A percentile compares a stretch with the other conserved stretches of the same genome.
Evolutionary conservation across 2,329 filamentous ascomycete species (phyloP).

Genomic region (Epichloe sylvatica): DNA sequence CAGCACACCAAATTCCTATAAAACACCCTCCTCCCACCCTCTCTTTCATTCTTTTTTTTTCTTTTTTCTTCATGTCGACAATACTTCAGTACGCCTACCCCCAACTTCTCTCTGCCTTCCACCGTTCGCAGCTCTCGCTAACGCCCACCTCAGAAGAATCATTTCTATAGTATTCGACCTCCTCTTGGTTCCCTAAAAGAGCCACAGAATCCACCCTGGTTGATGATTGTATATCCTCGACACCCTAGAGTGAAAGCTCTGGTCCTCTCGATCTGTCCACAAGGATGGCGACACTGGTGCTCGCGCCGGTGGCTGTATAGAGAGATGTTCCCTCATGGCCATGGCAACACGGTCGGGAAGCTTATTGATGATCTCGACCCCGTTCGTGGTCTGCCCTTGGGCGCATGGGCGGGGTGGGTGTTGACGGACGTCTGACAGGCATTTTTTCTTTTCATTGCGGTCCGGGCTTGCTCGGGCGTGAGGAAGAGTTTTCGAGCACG

Average conservation of each 20-base stretch:
- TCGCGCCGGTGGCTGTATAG: slow-evolving; percentile 47
- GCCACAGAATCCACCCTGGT: slow-evolving; percentile 91
- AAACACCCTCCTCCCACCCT: slow-evolving; percentile 18
- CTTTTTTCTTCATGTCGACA: slow-evolving; percentile 46
- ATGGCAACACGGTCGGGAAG: slow-evolving; percentile 6
- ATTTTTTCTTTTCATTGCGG: slow-evolving; percentile 45
- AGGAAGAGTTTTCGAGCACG: slow-evolving; percentile 30
- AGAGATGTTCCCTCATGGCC: slow-evolving; percentile 37
- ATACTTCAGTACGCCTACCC: slow-evolving; percentile 40
- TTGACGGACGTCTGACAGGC: slow-evolving; percentile 84
- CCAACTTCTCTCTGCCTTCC: slow-evolving; percentile 11
- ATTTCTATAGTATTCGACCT: slow-evolving; percentile 96
- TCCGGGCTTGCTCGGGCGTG: slow-evolving; percentile 31
- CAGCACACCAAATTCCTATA: slow-evolving; percentile 22
- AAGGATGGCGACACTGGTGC: slow-evolving; percentile 40
- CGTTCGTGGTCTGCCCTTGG: slow-evolving; percentile 57
- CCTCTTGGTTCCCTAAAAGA: slow-evolving; percentile 84
- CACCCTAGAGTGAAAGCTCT: slow-evolving; percentile 73
- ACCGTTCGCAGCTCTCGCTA: slow-evolving; percentile 7
- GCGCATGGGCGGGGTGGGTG: slow-evolving; percentile 65
- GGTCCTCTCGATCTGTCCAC: slow-evolving; percentile 44
- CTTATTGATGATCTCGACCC: slow-evolving; percentile 80
- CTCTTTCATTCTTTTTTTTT: slow-evolving; percentile 25
- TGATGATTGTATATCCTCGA: slow-evolving; percentile 82
- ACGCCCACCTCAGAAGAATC: slow-evolving; percentile 50